Conservation (phyloP, 1,284 basidiomycete genomes). For the Marasmius sp. region DNA sequence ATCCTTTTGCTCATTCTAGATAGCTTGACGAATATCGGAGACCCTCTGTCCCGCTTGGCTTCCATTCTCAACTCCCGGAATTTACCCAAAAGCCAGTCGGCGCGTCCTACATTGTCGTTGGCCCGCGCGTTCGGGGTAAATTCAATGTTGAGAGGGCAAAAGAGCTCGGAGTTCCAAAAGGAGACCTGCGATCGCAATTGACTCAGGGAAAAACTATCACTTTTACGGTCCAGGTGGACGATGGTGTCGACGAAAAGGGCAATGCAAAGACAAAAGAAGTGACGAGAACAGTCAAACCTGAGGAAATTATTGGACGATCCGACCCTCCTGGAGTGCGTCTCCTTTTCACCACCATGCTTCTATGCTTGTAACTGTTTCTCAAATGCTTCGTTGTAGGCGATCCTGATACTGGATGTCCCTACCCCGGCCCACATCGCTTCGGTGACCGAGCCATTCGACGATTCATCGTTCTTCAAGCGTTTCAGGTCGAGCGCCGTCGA, state of each 20-base stretch:
- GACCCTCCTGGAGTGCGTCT: slow-evolving; percentile 47
- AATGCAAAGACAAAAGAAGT: slow-evolving; percentile 22
- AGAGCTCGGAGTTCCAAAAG: slow-evolving; percentile 65
- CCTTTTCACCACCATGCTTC: background rate
- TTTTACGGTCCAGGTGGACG: slow-evolving; percentile 45
- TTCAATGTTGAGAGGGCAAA: slow-evolving; percentile 75
- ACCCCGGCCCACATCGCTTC: slow-evolving; percentile 58
- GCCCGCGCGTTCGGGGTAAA: slow-evolving; percentile 82
- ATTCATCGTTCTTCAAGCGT: slow-evolving; percentile 47
- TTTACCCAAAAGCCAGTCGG: slow-evolving; percentile 28
- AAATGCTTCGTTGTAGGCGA: slow-evolving; percentile 37
- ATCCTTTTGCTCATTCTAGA: background rate
- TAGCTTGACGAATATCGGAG: slow-evolving; percentile 28
- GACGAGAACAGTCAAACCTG: slow-evolving; percentile 51
- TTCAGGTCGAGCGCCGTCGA: slow-evolving; percentile 45
- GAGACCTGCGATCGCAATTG: slow-evolving; percentile 55
- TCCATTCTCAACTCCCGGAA: slow-evolving; percentile 37
- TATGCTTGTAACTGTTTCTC: slow-evolving; percentile 5
- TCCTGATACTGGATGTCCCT: slow-evolving; percentile 65
- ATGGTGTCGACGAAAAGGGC: slow-evolving; percentile 31
- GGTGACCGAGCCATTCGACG: slow-evolving; percentile 53
- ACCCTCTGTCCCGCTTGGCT: slow-evolving; percentile 30
- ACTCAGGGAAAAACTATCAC: slow-evolving; percentile 57
- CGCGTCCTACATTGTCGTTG: slow-evolving; percentile 74
- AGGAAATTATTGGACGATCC: slow-evolving; percentile 57